Evolutionary conservation across 495 filamentous ascomycete genomes (phyloP).

Genomic region (Gamarada debralockiae): DNA sequence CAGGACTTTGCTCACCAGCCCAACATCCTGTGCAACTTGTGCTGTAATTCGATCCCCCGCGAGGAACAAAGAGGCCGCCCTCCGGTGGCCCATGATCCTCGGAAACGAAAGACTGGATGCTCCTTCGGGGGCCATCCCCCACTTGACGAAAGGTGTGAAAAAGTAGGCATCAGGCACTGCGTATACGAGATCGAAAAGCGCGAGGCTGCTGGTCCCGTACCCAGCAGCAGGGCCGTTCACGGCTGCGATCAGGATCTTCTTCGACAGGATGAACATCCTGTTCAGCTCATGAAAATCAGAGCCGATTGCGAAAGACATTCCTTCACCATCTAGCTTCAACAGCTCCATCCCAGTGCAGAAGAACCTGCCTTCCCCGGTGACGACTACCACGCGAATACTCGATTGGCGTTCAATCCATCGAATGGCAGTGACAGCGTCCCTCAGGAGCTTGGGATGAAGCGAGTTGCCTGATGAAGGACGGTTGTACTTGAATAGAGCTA

Average conservation of each 20-base stretch:
- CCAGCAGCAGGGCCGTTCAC: constrained; percentile 7
- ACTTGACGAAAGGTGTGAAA: constrained; percentile 9
- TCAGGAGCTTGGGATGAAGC: constrained; percentile 1
- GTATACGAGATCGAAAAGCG: constrained; percentile 8
- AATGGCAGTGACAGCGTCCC: neutral
- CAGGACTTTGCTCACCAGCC: constrained; percentile 6
- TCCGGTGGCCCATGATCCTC: constrained; percentile 1
- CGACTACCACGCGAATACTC: neutral
- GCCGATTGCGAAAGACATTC: neutral
- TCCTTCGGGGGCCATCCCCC: constrained; percentile 9
- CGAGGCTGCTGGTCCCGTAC: constrained; percentile 4
- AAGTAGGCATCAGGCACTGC: constrained; percentile 7
- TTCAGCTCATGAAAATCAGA: constrained; percentile 3
- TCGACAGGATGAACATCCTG: constrained; percentile 1
- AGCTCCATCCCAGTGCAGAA: constrained; percentile 9
- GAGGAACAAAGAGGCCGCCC: neutral
- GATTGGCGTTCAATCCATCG: neutral
- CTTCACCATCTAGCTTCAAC: neutral
- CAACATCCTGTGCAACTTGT: neutral
- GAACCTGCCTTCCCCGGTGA: constrained; percentile 1
- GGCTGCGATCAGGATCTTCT: constrained; percentile 9
- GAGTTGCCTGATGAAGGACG: constrained; percentile 7
- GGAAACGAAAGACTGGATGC: constrained; percentile 9
- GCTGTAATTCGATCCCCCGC: neutral
- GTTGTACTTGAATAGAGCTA: constrained; percentile 2